phyloP scores from a whole-genome alignment of 768 basidiomycete species.

The Leccinum incarnatum region DNA sequence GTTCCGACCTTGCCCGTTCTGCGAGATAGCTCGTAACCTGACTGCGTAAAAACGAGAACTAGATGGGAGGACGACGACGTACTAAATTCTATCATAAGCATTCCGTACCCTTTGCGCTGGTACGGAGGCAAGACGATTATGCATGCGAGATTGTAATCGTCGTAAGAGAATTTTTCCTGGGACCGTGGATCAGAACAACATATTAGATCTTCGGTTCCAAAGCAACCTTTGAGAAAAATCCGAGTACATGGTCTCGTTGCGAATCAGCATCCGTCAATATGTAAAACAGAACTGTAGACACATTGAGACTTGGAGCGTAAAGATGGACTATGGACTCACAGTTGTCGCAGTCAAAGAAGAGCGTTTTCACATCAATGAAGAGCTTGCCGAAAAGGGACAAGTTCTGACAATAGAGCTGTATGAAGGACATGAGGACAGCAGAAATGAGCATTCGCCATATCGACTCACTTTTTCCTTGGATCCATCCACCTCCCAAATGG shows the following conservation, averaged over 20 bases:
- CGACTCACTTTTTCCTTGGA: slow-evolving; percentile 70
- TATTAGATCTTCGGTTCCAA: background rate
- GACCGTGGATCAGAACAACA: background rate
- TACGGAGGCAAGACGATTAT: slow-evolving; percentile 95
- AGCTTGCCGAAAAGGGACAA: slow-evolving; percentile 94
- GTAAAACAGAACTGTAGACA: slow-evolving; percentile 72
- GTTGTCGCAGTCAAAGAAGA: slow-evolving; percentile 88
- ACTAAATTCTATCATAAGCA: slow-evolving; percentile 99
- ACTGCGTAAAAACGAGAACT: background rate
- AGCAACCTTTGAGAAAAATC: slow-evolving; percentile 63
- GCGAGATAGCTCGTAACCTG: slow-evolving; percentile 92
- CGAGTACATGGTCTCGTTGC: slow-evolving; percentile 75
- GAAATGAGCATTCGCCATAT: background rate
- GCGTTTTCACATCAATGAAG: slow-evolving; percentile 98
- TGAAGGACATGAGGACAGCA: background rate
- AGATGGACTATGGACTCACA: slow-evolving; percentile 46
- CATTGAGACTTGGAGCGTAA: background rate
- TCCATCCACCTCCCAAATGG: slow-evolving; percentile 96
- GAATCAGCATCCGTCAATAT: slow-evolving; percentile 83
- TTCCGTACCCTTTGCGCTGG: slow-evolving; percentile 87
- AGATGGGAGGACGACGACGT: slow-evolving; percentile 29
- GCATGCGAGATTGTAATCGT: slow-evolving; percentile 96
- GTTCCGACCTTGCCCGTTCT: slow-evolving; percentile 78
- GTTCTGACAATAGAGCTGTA: slow-evolving; percentile 93
- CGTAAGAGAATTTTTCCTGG: slow-evolving; percentile 92